Percentiles rank a stretch among this genome's conserved stretches.
Evolutionary conservation across 2,329 filamentous ascomycete genomes (phyloP).

Genomic region (Curvularia eragrostidis): DNA sequence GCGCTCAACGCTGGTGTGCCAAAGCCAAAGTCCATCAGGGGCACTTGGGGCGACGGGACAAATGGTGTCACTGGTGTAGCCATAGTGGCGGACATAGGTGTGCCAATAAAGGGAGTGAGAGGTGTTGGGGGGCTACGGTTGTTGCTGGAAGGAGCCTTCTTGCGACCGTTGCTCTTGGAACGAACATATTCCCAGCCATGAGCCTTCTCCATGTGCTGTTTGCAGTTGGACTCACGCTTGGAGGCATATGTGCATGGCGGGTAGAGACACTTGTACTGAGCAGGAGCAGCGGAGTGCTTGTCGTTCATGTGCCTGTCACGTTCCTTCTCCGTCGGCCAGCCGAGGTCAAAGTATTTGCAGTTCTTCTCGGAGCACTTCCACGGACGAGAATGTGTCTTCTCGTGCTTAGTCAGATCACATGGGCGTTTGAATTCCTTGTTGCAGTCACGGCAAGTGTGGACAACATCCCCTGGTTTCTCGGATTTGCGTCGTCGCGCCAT

Average conservation of each 20-base stretch:
- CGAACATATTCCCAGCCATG: conserved; percentile 90
- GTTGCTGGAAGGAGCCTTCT: conserved; percentile 39
- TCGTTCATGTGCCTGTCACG: conserved; percentile 95
- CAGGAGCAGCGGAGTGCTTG: conserved; percentile 83
- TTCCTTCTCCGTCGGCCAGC: conserved; percentile 98
- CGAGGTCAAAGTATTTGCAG: conserved; percentile 89
- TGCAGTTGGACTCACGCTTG: conserved; percentile 95
- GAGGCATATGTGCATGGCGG: conserved; percentile 89
- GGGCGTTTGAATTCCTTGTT: conserved; percentile 90
- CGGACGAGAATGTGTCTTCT: conserved; percentile 95
- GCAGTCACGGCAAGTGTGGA: conserved; percentile 82
- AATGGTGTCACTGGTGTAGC: conserved; percentile 50
- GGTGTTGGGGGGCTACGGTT: conserved; percentile 41
- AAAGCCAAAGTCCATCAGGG: conserved; percentile 46
- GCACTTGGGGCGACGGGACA: conserved; percentile 52
- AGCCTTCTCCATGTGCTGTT: conserved; percentile 98
- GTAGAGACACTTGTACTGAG: conserved; percentile 83
- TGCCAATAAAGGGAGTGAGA: conserved; percentile 47
- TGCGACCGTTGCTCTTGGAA: conserved; percentile 82
- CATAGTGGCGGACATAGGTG: conserved; percentile 44
- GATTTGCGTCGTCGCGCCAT: conserved; percentile 98
- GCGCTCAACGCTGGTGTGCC: conserved; percentile 42
- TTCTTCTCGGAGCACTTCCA: conserved; percentile 86
- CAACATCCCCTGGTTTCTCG: conserved; percentile 81
- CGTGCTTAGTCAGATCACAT: conserved; percentile 97